Evolutionary conservation across 148 eudicot genomes (phyloP).

Genomic region (Arctostaphylos glauca): DNA sequence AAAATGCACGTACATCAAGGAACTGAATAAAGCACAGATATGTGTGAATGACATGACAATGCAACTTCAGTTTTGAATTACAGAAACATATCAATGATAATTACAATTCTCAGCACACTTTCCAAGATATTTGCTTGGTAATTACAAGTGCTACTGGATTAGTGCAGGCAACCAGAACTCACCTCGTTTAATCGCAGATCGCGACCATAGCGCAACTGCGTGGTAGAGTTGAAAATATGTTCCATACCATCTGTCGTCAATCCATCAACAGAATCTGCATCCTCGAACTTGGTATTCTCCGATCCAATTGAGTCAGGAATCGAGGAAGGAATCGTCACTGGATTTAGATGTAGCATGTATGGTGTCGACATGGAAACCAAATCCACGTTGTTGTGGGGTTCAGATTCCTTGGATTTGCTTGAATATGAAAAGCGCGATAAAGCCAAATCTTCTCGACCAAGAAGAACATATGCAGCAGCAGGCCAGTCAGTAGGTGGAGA

Average conservation of each 20-base stretch:
- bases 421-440: slow-evolving; percentile 53
- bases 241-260: slow-evolving; percentile 87
- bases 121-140: not conserved
- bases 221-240: slow-evolving; percentile 87
- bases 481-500: slow-evolving; percentile 98
- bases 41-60: not conserved
- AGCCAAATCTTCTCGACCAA: slow-evolving; percentile 97
- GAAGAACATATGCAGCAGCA: slow-evolving; percentile 93
- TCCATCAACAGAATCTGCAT: slow-evolving; percentile 67
- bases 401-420: slow-evolving; percentile 50
- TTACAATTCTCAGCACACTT: not conserved
- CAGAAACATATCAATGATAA: not conserved
- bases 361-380: slow-evolving; percentile 84
- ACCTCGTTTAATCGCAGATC: slow-evolving; percentile 99
- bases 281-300: slow-evolving; percentile 63
- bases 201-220: slow-evolving; percentile 84
- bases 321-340: slow-evolving; percentile 80
- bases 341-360: slow-evolving; percentile 86
- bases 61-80: not conserved
- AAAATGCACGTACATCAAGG: not conserved
- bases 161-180: slow-evolving; percentile 14
- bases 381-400: slow-evolving; percentile 51
- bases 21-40: slow-evolving; percentile 1
- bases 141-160: slow-evolving; percentile 2
- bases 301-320: slow-evolving; percentile 57